phyloP scores from a whole-genome alignment of 352 stramenopile genomes.

The Globisporangium barbulae region DNA sequence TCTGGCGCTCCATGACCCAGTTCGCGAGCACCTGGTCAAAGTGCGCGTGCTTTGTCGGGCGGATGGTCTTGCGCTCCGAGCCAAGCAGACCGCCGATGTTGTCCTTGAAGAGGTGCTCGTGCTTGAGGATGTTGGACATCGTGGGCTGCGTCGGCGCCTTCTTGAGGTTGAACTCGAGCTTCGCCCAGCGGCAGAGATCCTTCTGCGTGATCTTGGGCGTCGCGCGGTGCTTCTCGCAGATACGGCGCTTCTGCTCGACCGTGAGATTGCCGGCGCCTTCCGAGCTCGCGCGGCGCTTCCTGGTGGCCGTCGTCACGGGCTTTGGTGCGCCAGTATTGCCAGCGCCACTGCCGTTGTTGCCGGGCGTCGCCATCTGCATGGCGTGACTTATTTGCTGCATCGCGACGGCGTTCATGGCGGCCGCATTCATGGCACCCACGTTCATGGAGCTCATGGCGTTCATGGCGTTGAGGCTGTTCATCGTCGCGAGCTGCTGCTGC shows the following conservation, averaged over 20 bases:
- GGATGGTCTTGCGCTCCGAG: slow-evolving; percentile 68
- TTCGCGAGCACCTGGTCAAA: slow-evolving; percentile 73
- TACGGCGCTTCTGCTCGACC: slow-evolving; percentile 85
- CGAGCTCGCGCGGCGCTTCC: slow-evolving; percentile 30
- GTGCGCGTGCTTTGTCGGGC: slow-evolving; percentile 14
- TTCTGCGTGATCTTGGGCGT: slow-evolving; percentile 89
- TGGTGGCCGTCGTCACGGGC: not conserved
- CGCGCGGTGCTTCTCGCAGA: slow-evolving; percentile 83
- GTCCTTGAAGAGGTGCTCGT: slow-evolving; percentile 86
- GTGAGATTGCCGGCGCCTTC: slow-evolving; percentile 80
- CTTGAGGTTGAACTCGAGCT: slow-evolving; percentile 86
- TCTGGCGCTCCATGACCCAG: slow-evolving; percentile 88
- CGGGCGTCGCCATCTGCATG: not conserved
- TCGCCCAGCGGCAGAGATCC: slow-evolving; percentile 84
- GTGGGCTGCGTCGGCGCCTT: slow-evolving; percentile 61
- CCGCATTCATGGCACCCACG: slow-evolving; percentile 15
- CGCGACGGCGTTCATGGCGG: slow-evolving; percentile 8
- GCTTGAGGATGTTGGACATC: slow-evolving; percentile 64
- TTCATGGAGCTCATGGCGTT: slow-evolving; percentile 14
- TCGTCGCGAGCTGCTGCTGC: slow-evolving; percentile 19
- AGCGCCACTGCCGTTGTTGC: not conserved
- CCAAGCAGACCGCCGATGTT: slow-evolving; percentile 76
- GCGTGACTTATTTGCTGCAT: slow-evolving; percentile 7
- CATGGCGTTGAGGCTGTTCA: slow-evolving; percentile 23
- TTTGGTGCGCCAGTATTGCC: not conserved